A percentile compares a stretch with the other conserved stretches of the same genome.
phyloP scores from a whole-genome alignment of 306 rosid species.

The Vigna hirtella region DNA sequence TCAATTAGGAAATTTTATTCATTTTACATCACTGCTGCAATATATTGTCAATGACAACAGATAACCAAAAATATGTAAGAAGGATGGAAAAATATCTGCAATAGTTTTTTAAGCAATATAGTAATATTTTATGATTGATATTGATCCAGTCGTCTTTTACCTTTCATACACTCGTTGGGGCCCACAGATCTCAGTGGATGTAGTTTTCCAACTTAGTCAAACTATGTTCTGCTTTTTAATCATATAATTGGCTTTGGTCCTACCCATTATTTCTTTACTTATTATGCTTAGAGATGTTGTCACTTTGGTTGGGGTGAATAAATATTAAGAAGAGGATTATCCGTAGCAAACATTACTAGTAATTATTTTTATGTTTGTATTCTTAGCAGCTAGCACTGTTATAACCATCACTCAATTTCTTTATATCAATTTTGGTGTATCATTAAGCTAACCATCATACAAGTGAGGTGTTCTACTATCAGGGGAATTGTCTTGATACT shows the following conservation, averaged over 20 bases:
- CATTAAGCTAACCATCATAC: too few relatives aligned
- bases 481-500: too few relatives aligned
- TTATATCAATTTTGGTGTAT: too few relatives aligned
- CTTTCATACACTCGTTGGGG: neutral
- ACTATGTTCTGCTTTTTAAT: neutral
- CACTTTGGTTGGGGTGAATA: neutral
- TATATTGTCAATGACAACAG: neutral
- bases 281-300: neutral
- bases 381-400: neutral
- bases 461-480: too few relatives aligned
- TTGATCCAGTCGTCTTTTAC: neutral
- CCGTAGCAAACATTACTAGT: neutral
- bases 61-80: neutral
- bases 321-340: neutral
- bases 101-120: neutral
- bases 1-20: conserved; percentile 26
- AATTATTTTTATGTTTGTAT: neutral
- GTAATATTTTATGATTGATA: neutral
- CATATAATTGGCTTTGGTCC: neutral
- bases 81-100: neutral
- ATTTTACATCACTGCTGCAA: neutral
- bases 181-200: neutral
- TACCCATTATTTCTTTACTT: neutral
- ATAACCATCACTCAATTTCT: too few relatives aligned
- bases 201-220: neutral